phyloP scores from a whole-genome alignment of 78 protist species.

The Acrasis kona region DNA sequence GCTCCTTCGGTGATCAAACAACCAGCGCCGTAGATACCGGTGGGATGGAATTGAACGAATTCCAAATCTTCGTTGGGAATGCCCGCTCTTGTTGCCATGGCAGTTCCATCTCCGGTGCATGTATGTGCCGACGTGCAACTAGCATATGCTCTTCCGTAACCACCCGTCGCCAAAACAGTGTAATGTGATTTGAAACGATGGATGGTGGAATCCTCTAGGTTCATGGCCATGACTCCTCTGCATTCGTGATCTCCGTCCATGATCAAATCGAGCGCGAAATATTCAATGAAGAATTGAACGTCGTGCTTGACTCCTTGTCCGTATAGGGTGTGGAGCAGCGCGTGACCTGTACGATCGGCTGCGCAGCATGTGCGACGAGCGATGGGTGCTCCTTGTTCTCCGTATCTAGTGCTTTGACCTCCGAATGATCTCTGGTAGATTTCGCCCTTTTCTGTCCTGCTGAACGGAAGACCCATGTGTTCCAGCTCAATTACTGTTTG shows the following conservation, averaged over 20 bases:
- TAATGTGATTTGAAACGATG: slow-evolving; percentile 82
- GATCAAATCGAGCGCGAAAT: slow-evolving; percentile 93
- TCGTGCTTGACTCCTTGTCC: slow-evolving; percentile 80
- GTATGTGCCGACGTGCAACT: slow-evolving; percentile 92
- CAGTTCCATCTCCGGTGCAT: slow-evolving; percentile 99
- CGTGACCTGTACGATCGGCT: slow-evolving; percentile 99
- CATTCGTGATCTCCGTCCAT: slow-evolving; percentile 82
- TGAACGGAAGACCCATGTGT: slow-evolving; percentile 94
- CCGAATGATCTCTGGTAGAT: slow-evolving; percentile 87
- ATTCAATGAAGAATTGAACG: slow-evolving; percentile 88
- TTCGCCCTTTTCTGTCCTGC: slow-evolving; percentile 91
- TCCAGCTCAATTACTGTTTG: slow-evolving; percentile 91
- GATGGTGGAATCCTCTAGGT: slow-evolving; percentile 81
- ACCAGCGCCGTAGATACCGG: slow-evolving; percentile 98
- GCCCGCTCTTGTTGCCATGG: slow-evolving; percentile 91
- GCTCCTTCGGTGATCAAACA: slow-evolving; percentile 98
- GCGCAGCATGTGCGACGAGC: slow-evolving; percentile 92
- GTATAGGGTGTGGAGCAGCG: slow-evolving; percentile 95
- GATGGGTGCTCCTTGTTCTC: slow-evolving; percentile 73
- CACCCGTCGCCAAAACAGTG: slow-evolving; percentile 91
- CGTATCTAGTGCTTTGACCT: slow-evolving; percentile 61
- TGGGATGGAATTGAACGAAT: slow-evolving; percentile 99
- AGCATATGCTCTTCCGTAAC: slow-evolving; percentile 51
- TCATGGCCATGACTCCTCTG: slow-evolving; percentile 76
- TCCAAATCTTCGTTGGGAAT: slow-evolving; percentile 80